Evolutionary conservation across 805 yeast genomes (phyloP).

Genomic region (Zygotorulaspora chibaensis): DNA sequence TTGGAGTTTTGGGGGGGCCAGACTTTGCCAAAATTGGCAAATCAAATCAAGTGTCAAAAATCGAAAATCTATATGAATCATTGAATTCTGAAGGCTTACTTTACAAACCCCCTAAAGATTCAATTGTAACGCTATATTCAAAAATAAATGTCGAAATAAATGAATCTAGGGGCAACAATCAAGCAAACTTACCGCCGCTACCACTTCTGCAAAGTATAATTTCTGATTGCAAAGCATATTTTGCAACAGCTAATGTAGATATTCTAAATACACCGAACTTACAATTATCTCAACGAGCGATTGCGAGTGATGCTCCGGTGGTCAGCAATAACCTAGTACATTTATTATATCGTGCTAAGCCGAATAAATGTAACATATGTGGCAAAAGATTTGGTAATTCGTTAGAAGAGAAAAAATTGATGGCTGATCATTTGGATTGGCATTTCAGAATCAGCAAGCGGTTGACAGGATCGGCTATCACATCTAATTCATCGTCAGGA

Average conservation of each 20-base stretch:
- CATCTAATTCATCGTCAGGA: constrained; percentile 11
- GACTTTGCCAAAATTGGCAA: constrained; percentile 19
- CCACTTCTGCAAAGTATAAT: constrained; percentile 24
- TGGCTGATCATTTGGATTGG: constrained; percentile 85
- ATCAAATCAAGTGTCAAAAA: constrained; percentile 15
- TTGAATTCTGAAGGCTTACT: constrained; percentile 24
- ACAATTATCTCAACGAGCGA: constrained; percentile 35
- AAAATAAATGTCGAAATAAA: constrained; percentile 18
- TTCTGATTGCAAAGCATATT: constrained; percentile 31
- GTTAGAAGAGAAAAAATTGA: constrained; percentile 47
- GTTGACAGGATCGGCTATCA: constrained; percentile 42
- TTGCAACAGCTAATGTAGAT: constrained; percentile 29
- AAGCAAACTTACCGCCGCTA: constrained; percentile 23
- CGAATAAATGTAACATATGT: constrained; percentile 84
- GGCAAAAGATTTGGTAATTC: constrained; percentile 76
- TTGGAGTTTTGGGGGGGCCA: constrained; percentile 13
- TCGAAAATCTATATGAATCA: constrained; percentile 21
- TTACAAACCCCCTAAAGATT: constrained; percentile 26
- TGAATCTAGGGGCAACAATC: constrained; percentile 6
- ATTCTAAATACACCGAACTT: constrained; percentile 28
- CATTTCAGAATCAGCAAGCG: constrained; percentile 88
- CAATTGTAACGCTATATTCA: constrained; percentile 27
- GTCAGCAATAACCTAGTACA: constrained; percentile 31
- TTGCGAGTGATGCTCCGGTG: constrained; percentile 25
- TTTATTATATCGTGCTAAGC: constrained; percentile 39